Base-by-base conservation (phyloP, 2,329 filamentous ascomycete genomes). In the Pseudocercospora fuligena region DNA sequence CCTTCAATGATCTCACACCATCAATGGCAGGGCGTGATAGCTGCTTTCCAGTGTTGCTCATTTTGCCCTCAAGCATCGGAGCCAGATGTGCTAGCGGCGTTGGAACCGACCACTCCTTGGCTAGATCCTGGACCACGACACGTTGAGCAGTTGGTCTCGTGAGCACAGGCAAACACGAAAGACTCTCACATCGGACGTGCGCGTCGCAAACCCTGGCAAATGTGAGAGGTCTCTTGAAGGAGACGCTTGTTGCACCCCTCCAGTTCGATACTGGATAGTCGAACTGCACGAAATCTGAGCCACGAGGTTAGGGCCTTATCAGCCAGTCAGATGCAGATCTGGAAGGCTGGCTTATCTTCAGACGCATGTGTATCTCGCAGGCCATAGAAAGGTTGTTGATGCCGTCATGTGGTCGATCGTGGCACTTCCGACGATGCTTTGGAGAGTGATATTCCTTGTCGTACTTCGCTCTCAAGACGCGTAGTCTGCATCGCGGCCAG, bases 81-180 rank as follows among this genome's bases (percentile, higher is more conserved):
- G 19, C 23, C 19, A 23, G 8, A 16, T 25, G 14, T 16, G 49
- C 21, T 25, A 53, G 49, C 23, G 49, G 49, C 49, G 11, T 53
- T 27, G 2, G 19, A 11, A 23, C 12, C 51, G 3, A 19, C 27
- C 51, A 19, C 51, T 14, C 47, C 25, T 25, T 12, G 21, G 47
- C 47, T 23, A 51, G 2, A 51, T 51, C 25, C 21, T 23, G 21
- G 21, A 25, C 47, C 51, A 56, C 14, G 21, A 58, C 21, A 40
- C 29, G 57, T 27, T 46, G 57, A 60, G 62, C 62, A 60, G 27
- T 43, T 64, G 62, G 56, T 60, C 62, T 60, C 56, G 62, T 64
- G 62, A 51, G 43, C 61, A 49, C 21, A 14, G 21, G 23, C 51
- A 16, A 31, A 54, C 51, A 29, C 49, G 21, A 8, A 53, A 53